These are phyloP conservation scores for Cnidoscolus chayamansa DNA, from an alignment of 441 rosid genomes.

Conservation along the genomic window DNA sequence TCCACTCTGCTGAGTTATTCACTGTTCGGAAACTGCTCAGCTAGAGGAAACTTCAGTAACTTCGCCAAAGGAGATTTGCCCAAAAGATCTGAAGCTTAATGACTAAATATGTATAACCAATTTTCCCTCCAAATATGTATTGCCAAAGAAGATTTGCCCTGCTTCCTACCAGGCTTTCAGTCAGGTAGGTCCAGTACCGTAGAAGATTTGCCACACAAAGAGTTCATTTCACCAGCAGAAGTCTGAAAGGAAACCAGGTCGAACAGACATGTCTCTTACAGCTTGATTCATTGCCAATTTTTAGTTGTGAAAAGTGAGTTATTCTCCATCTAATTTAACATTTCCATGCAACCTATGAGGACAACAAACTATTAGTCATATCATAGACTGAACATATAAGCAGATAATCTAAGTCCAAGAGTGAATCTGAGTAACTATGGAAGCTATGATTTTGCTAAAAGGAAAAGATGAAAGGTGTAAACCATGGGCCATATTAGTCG, in stretches of 20 bases:
- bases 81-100: constrained; percentile 31
- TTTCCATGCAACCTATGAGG: constrained; percentile 46
- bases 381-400: background rate
- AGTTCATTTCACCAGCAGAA: constrained; percentile 19
- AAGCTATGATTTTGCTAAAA: background rate
- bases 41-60: constrained; percentile 25
- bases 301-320: constrained; percentile 19
- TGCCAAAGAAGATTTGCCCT: constrained; percentile 53
- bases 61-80: constrained; percentile 72
- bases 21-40: constrained; percentile 26
- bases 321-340: constrained; percentile 31
- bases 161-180: constrained; percentile 23
- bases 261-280: constrained; percentile 27
- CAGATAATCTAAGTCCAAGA: constrained; percentile 4
- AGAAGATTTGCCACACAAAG: constrained; percentile 22
- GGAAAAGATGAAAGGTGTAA: background rate
- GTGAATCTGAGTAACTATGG: background rate
- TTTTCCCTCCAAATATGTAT: background rate
- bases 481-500: background rate
- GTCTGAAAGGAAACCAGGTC: constrained; percentile 21
- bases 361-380: constrained; percentile 5
- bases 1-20: constrained; percentile 22
- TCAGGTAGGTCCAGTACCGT: constrained; percentile 15
- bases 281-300: constrained; percentile 16
- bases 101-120: constrained; percentile 14